Percentiles rank a stretch among this genome's conserved stretches.
These are phyloP conservation scores for Coccinonectria pachysandricola DNA, from an alignment of 2,329 filamentous ascomycete species.

Conservation along the genomic window DNA sequence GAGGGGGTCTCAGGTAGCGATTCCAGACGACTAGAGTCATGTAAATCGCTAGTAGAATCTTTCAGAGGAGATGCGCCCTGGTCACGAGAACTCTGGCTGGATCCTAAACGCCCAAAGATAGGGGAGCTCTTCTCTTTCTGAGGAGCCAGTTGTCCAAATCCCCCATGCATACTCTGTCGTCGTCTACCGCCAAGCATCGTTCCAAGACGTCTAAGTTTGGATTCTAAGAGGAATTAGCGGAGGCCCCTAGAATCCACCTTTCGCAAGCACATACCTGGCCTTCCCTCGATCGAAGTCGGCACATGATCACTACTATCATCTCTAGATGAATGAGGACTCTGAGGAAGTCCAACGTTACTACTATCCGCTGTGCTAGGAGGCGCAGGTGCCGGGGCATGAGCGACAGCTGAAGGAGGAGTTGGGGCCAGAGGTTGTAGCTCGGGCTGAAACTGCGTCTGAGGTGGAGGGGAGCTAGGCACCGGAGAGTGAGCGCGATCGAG, in stretches of 20 bases:
- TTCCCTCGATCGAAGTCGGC: no score
- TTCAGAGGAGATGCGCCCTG: constrained; percentile 44
- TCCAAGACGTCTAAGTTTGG: constrained; percentile 52
- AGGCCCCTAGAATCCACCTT: accelerated
- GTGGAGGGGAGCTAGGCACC: constrained; percentile 29
- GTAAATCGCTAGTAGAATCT: constrained; percentile 48
- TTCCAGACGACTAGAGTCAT: constrained; percentile 43
- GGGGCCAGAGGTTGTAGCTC: not conserved
- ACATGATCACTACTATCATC: no score
- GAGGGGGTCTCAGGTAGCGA: constrained; percentile 49
- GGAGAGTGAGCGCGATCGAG: not conserved
- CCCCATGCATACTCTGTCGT: constrained; percentile 55
- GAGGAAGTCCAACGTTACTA: no score
- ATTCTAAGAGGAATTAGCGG: constrained; percentile 29
- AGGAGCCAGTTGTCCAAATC: constrained; percentile 48
- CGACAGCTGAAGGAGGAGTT: not conserved
- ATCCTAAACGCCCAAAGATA: constrained; percentile 53
- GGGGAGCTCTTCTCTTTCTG: constrained; percentile 37
- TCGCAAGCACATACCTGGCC: constrained; percentile 25
- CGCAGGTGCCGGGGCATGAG: no score
- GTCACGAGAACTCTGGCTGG: constrained; percentile 43
- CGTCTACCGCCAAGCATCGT: constrained; percentile 55
- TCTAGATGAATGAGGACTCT: no score
- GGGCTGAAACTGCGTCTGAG: no score
- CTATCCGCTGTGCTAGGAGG: no score